Evolutionary conservation across 129 eudicot species (phyloP).

Genomic region (Glebionis coronaria): DNA sequence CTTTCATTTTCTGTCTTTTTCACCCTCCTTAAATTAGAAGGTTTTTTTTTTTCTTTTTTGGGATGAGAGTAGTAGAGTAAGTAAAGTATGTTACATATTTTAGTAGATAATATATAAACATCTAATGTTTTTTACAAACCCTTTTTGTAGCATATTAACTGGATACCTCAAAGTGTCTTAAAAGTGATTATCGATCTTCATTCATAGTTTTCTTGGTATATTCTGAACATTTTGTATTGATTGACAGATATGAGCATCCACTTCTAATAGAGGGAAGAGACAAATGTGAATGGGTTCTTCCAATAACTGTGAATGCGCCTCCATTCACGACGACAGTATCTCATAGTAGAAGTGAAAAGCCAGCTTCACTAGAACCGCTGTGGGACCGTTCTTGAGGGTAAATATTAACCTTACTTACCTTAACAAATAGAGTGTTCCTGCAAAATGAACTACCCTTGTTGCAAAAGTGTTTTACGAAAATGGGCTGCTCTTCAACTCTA

Average conservation of each 20-base stretch:
- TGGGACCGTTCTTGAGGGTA: constrained; percentile 85
- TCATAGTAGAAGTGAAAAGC: constrained; percentile 57
- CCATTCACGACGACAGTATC: constrained; percentile 54
- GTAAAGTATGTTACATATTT: neutral
- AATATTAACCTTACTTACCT: neutral
- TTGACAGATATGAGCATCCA: constrained; percentile 80
- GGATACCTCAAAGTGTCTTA: neutral
- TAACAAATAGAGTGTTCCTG: constrained; percentile 2
- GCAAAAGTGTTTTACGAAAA: neutral
- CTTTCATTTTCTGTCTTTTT: too few species aligned
- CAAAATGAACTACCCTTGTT: neutral
- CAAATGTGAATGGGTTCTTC: constrained; percentile 98
- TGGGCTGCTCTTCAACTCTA: too few species aligned
- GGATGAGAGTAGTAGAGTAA: too few species aligned
- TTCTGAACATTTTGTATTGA: constrained; percentile 7
- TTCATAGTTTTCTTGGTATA: constrained; percentile 1
- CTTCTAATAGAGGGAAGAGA: constrained; percentile 94
- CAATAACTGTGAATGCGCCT: constrained; percentile 91
- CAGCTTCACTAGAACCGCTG: constrained; percentile 54
- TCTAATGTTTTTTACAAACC: too few species aligned
- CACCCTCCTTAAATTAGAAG: too few species aligned
- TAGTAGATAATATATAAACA: neutral
- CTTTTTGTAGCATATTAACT: neutral
- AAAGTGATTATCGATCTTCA: neutral
- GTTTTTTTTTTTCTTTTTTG: too few species aligned